A percentile compares a stretch with the other conserved stretches of the same genome.
Conservation (phyloP, 371 early-diverging fungal genomes). For the Zancudomyces culisetae region DNA sequence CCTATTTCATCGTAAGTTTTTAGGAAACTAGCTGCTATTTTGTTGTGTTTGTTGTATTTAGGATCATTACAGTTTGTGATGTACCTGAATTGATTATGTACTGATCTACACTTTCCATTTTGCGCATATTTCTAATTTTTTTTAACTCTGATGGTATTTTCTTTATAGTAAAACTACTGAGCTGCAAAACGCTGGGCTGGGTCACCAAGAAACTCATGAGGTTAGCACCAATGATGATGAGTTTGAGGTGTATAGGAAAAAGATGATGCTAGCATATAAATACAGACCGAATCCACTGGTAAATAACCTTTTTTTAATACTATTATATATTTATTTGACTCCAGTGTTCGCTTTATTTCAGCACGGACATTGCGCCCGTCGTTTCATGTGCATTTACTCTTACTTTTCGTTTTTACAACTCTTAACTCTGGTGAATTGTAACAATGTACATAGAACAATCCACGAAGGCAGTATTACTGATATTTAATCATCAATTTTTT, state of each 20-base stretch:
- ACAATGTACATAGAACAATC: constrained; percentile 1
- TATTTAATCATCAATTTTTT: not conserved
- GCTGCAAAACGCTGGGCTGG: constrained; percentile 12
- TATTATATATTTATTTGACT: not conserved
- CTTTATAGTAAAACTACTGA: constrained; percentile 4
- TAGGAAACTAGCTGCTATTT: not conserved
- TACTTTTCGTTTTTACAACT: too few species aligned
- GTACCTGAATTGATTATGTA: not conserved
- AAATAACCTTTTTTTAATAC: constrained; percentile 6
- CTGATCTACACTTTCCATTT: not conserved
- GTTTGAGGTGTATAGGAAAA: constrained; percentile 17
- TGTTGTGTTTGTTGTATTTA: not conserved
- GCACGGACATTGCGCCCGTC: too few species aligned
- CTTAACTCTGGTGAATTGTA: not conserved
- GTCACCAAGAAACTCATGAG: constrained; percentile 12
- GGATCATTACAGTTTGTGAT: too few species aligned
- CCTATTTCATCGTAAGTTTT: constrained; percentile 12
- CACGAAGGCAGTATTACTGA: constrained; percentile 1
- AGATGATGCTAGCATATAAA: constrained; percentile 20
- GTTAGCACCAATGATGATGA: constrained; percentile 15
- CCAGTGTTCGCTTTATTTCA: not conserved
- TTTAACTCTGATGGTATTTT: constrained; percentile 5
- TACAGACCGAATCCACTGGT: constrained; percentile 21
- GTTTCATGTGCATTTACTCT: too few species aligned
- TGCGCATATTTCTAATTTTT: not conserved